Evolutionary conservation across 805 yeast species (phyloP).

Genomic region (Novakomyces olei): DNA sequence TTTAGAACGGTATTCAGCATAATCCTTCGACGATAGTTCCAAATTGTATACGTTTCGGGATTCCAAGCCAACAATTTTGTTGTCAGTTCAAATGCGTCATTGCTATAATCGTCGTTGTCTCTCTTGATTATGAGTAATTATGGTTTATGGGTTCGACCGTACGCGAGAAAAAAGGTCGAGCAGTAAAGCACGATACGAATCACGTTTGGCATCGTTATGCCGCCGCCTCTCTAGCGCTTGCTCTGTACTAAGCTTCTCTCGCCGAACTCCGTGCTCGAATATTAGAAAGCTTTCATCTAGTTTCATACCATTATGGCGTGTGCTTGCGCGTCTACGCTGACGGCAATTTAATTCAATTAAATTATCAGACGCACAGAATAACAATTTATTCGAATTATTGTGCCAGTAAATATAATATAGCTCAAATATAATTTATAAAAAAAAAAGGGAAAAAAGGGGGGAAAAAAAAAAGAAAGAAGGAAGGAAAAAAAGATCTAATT

Average conservation of each 20-base stretch:
- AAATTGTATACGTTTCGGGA: slow-evolving; percentile 72
- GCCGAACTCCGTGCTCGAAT: slow-evolving; percentile 1
- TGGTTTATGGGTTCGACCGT: not conserved
- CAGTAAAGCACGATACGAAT: not conserved
- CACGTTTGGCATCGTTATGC: not conserved
- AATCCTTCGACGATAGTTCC: slow-evolving; percentile 76
- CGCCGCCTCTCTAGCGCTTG: not conserved
- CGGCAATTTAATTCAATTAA: not conserved
- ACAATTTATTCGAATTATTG: not conserved
- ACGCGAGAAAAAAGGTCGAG: not conserved
- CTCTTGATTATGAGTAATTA: not conserved
- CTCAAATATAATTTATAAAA: not conserved
- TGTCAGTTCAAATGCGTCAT: slow-evolving; percentile 29
- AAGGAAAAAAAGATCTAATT: too few species aligned
- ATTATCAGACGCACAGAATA: not conserved
- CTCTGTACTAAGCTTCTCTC: not conserved
- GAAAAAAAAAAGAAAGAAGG: too few species aligned
- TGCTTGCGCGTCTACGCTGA: slow-evolving; percentile 10
- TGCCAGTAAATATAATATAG: not conserved
- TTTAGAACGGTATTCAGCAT: slow-evolving; percentile 18
- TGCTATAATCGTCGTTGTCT: slow-evolving; percentile 9
- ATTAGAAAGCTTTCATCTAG: not conserved
- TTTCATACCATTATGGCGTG: slow-evolving; percentile 1
- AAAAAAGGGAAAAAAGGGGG: not conserved
- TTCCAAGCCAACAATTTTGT: slow-evolving; percentile 37